Evolutionary conservation across 768 basidiomycete species (phyloP).

Genomic region (Paxillus involutus): DNA sequence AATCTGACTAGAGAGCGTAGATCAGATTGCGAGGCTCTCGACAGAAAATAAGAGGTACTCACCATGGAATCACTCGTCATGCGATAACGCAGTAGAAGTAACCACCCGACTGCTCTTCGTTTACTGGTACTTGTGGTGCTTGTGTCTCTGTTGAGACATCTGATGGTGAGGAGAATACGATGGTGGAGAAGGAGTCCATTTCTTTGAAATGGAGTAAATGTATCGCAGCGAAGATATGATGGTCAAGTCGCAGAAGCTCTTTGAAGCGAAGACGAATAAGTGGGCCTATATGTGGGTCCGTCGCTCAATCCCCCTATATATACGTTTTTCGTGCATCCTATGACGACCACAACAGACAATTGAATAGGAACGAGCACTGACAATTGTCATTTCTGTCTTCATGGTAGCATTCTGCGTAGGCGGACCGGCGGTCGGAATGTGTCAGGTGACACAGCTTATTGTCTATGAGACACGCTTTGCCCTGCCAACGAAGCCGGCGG

Average conservation of each 20-base stretch:
- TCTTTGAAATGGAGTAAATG: background rate
- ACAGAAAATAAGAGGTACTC: background rate
- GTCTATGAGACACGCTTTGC: constrained; percentile 8
- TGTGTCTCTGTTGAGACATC: background rate
- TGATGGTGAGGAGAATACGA: background rate
- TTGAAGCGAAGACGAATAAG: constrained; percentile 7
- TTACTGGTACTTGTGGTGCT: constrained; percentile 11
- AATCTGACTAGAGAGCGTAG: background rate
- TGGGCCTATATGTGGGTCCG: constrained; percentile 1
- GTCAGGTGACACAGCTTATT: constrained; percentile 13
- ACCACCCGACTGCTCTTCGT: constrained; percentile 3
- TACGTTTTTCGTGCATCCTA: constrained; percentile 6
- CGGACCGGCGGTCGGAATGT: constrained; percentile 5
- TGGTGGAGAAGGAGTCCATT: constrained; percentile 19
- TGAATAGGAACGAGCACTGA: background rate
- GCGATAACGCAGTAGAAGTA: constrained; percentile 14
- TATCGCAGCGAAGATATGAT: constrained; percentile 6
- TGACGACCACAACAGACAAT: constrained; percentile 13
- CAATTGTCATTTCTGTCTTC: constrained; percentile 2
- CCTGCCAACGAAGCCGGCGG: background rate
- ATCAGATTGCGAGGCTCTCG: background rate
- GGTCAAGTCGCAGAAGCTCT: background rate
- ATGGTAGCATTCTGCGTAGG: constrained; percentile 1
- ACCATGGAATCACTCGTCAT: constrained; percentile 16
- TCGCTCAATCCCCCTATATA: constrained; percentile 9